Evolutionary conservation across 805 yeast genomes (phyloP), one percentile per base, ranked within the genome.

Genomic region (Zygotorulaspora sp.): DNA sequence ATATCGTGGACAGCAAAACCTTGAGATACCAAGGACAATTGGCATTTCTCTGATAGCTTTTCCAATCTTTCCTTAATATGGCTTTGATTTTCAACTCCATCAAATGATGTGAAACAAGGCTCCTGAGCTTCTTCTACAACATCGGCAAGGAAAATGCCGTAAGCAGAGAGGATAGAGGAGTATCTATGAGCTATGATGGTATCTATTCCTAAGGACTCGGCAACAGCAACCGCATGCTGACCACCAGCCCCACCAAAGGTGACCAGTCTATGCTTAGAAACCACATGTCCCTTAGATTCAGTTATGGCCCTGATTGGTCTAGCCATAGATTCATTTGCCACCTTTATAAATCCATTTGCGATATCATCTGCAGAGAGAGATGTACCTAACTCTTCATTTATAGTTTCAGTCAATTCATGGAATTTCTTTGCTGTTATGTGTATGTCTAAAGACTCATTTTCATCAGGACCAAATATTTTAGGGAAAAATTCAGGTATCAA

Each of bases 191-290:
- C 79, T 22, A 85, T 61, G 6, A 87, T 83, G 19, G 77, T 74
- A 9, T 67, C 58, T 32, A 87, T 82, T 6, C 88, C 88, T 43
- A 87, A 67, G 17, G 74, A 70, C 40, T 75, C 70, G 1, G 95
- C 95, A 23, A 87, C 78, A 7, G 83, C 78, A 33, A 75, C 78
- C 2, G 92, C 89, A 60, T 84, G 89, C 62, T 87, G 96, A 6
- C 96, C 96, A 37, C 96, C 96, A 17, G 95, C 95, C 33, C 96
- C 96, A 32, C 96, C 96, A 63, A 87, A 87, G 2, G 90, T 74
- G 1, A 88, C 94, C 42, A 87, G 63, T 41, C 81, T 65, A 57
- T 87, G 95, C 8, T 72, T 66, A 7, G 82, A 57, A 0, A 78
- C 71, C 28, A 75, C 70, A 53, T 78, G 77, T 4, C 96, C 96